Percentiles rank a stretch among this genome's conserved stretches.
Evolutionary conservation across 2,329 filamentous ascomycete genomes (phyloP).

Genomic region (Pseudomassariella vexata): DNA sequence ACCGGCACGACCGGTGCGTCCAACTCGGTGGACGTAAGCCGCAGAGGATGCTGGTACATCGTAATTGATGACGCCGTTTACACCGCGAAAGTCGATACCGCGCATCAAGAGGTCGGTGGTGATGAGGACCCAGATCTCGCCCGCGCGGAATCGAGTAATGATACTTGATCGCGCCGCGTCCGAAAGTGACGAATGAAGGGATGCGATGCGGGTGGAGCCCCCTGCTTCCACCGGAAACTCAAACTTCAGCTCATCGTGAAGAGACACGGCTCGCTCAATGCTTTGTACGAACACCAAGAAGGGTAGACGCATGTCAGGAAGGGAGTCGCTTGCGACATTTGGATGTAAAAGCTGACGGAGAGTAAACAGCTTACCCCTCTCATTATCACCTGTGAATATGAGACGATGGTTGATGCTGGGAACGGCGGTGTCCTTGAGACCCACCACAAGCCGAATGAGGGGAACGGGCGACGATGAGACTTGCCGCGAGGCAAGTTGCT

Average conservation of each 20-base stretch:
- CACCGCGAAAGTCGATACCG: constrained; percentile 88
- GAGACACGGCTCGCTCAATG: constrained; percentile 79
- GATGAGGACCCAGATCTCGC: constrained; percentile 93
- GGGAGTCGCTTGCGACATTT: constrained; percentile 46
- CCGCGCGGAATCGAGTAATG: constrained; percentile 84
- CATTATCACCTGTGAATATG: constrained; percentile 76
- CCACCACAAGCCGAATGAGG: constrained; percentile 83
- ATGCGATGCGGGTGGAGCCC: constrained; percentile 76
- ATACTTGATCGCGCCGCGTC: constrained; percentile 70
- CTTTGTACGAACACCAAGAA: constrained; percentile 97
- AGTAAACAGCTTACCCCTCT: constrained; percentile 88
- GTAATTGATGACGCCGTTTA: constrained; percentile 96
- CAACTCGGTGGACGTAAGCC: constrained; percentile 88
- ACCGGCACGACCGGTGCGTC: constrained; percentile 83
- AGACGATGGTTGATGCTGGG: constrained; percentile 88
- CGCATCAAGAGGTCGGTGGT: constrained; percentile 91
- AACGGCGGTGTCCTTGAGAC: constrained; percentile 90
- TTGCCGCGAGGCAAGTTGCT: constrained; percentile 56
- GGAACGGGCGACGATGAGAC: constrained; percentile 37
- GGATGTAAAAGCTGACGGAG: constrained; percentile 86
- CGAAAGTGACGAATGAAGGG: constrained; percentile 81
- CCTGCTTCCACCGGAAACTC: constrained; percentile 88
- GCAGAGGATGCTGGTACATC: constrained; percentile 90
- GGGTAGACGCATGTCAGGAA: constrained; percentile 67
- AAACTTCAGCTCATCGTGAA: constrained; percentile 86